Conservation (phyloP, 768 basidiomycete species). For the Inosperma sp. region DNA sequence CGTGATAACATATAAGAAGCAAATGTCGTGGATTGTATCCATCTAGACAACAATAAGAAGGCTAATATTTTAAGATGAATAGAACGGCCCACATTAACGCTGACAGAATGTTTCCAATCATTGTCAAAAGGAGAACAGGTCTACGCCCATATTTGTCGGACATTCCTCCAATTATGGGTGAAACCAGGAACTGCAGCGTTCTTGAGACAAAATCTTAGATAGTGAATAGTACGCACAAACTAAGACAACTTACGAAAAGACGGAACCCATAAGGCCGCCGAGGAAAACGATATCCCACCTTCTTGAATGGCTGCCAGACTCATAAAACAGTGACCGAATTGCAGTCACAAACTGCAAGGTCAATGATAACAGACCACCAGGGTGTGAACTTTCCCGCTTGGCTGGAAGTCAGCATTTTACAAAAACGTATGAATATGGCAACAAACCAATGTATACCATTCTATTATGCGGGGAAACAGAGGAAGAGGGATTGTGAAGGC, state of each 20-base stretch:
- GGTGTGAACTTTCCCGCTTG: conserved; percentile 68
- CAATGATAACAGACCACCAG: conserved; percentile 64
- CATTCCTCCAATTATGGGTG: conserved; percentile 74
- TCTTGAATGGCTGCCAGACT: conserved; percentile 53
- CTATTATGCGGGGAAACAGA: conserved; percentile 94
- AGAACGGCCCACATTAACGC: conserved; percentile 64
- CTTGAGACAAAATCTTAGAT: conserved; percentile 40
- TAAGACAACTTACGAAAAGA: conserved; percentile 68
- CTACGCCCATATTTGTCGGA: conserved; percentile 91
- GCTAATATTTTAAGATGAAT: not conserved
- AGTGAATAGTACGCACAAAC: conserved; percentile 17
- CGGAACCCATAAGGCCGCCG: conserved; percentile 94
- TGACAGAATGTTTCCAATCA: conserved; percentile 93
- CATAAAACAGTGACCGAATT: conserved; percentile 62
- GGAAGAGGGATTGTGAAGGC: conserved; percentile 96
- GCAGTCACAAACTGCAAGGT: conserved; percentile 66
- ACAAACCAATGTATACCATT: conserved; percentile 79
- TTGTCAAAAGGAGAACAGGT: conserved; percentile 73
- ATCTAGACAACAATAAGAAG: conserved; percentile 40
- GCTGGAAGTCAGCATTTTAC: conserved; percentile 1
- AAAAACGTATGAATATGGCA: not conserved
- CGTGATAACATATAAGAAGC: conserved; percentile 87
- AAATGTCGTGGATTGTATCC: conserved; percentile 88
- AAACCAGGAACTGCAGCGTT: conserved; percentile 78
- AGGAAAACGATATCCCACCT: conserved; percentile 94